These are phyloP conservation scores for Coffea humblotiana DNA, from an alignment of 305 asterid genomes.

Conservation along the genomic window DNA sequence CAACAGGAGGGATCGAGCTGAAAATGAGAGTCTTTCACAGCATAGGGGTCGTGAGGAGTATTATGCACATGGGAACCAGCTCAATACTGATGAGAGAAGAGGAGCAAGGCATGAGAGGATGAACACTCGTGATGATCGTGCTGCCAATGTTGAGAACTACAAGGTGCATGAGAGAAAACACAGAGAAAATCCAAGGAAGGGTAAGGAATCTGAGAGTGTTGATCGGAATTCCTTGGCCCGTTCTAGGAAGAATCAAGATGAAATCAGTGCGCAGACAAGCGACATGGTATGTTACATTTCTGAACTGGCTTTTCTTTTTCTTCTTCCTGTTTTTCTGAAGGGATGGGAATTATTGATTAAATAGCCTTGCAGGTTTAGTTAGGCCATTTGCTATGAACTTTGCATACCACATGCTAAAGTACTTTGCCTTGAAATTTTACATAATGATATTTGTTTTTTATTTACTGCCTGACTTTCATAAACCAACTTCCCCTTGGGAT, in stretches of 20 bases:
- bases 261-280: slow-evolving; percentile 50
- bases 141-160: slow-evolving; percentile 51
- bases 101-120: slow-evolving; percentile 65
- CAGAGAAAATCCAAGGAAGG: slow-evolving; percentile 59
- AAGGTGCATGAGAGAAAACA: slow-evolving; percentile 59
- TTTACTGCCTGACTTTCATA: background rate
- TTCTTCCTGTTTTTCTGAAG: background rate
- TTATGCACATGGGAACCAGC: slow-evolving; percentile 52
- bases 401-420: background rate
- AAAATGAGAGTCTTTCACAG: slow-evolving; percentile 55
- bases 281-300: slow-evolving; percentile 70
- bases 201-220: slow-evolving; percentile 62
- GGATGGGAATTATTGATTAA: background rate
- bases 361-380: background rate
- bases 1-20: slow-evolving; percentile 71
- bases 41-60: slow-evolving; percentile 67
- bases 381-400: background rate
- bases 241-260: slow-evolving; percentile 64
- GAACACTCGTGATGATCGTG: slow-evolving; percentile 62
- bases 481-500: slow-evolving; percentile 6
- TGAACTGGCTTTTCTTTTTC: slow-evolving; percentile 20
- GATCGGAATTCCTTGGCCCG: slow-evolving; percentile 49
- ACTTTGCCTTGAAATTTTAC: background rate
- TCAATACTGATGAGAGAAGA: slow-evolving; percentile 59
- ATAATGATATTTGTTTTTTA: background rate